Evolutionary conservation across 2,329 filamentous ascomycete species (phyloP).

Genomic region (Lecanicillium sp.): DNA sequence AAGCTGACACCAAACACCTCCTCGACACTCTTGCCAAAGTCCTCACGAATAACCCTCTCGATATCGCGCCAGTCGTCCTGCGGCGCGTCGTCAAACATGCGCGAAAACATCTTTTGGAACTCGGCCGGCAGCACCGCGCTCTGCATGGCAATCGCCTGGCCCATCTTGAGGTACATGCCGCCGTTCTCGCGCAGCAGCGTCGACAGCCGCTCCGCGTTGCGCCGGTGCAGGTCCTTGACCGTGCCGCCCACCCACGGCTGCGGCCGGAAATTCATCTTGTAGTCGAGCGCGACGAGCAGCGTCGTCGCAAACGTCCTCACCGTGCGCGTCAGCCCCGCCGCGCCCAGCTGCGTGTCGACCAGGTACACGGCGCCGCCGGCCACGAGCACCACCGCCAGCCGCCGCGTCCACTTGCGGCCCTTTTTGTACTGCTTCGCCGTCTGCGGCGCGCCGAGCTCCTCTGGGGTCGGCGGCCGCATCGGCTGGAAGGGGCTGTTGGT

Average conservation of each 20-base stretch:
- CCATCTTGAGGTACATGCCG: slow-evolving; percentile 93
- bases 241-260: slow-evolving; percentile 66
- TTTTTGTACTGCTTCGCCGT: slow-evolving; percentile 64
- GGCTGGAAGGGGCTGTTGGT: slow-evolving; percentile 47
- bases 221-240: slow-evolving; percentile 69
- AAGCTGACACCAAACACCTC: slow-evolving; percentile 92
- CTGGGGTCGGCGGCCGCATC: slow-evolving; percentile 69
- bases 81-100: slow-evolving; percentile 97
- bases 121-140: slow-evolving; percentile 86
- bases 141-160: slow-evolving; percentile 98
- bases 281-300: slow-evolving; percentile 77
- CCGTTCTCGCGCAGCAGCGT: slow-evolving; percentile 79
- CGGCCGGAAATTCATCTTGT: slow-evolving; percentile 91
- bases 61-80: slow-evolving; percentile 85
- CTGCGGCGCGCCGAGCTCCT: slow-evolving; percentile 65
- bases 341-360: slow-evolving; percentile 68
- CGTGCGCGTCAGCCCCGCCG: slow-evolving; percentile 70
- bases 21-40: slow-evolving; percentile 80
- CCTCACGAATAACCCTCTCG: slow-evolving; percentile 75
- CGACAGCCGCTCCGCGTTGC: slow-evolving; percentile 78
- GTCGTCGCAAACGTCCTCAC: slow-evolving; percentile 75
- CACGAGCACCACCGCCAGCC: slow-evolving; percentile 55
- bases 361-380: slow-evolving; percentile 56
- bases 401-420: slow-evolving; percentile 68
- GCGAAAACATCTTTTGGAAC: slow-evolving; percentile 91